phyloP scores from a whole-genome alignment of 768 basidiomycete species.

The Agaricus blazei region DNA sequence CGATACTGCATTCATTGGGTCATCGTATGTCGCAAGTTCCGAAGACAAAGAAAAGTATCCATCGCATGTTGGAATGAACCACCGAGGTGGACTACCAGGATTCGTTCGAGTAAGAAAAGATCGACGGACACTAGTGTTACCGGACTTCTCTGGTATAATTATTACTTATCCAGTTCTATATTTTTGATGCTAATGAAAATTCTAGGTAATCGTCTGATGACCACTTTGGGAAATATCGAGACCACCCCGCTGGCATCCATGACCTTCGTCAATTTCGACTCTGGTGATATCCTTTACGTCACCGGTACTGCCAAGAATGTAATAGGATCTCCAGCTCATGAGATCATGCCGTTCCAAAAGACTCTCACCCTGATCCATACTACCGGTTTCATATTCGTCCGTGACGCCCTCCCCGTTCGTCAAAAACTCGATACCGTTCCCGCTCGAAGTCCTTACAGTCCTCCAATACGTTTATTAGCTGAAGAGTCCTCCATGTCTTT shows the following conservation, averaged over 20 bases:
- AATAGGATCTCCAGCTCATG: constrained; percentile 40
- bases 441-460: constrained; percentile 50
- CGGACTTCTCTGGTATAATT: constrained; percentile 52
- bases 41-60: constrained; percentile 38
- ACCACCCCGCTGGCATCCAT: constrained; percentile 51
- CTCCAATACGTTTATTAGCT: constrained; percentile 47
- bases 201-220: constrained; percentile 58
- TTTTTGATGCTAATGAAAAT: background rate
- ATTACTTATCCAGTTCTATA: background rate
- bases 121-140: constrained; percentile 48
- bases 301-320: constrained; percentile 52
- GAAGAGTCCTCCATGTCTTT: constrained; percentile 34
- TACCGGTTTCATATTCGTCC: constrained; percentile 50
- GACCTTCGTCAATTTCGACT: constrained; percentile 48
- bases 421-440: constrained; percentile 17
- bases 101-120: constrained; percentile 58
- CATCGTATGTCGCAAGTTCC: constrained; percentile 37
- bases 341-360: constrained; percentile 52
- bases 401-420: constrained; percentile 50
- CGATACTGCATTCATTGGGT: constrained; percentile 54
- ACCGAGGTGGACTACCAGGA: constrained; percentile 58
- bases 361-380: constrained; percentile 43
- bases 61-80: constrained; percentile 60
- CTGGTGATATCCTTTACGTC: constrained; percentile 56
- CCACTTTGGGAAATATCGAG: constrained; percentile 59